Evolutionary conservation across 2,329 filamentous ascomycete species (phyloP).

Genomic region (Dichotomopilus funicola): DNA sequence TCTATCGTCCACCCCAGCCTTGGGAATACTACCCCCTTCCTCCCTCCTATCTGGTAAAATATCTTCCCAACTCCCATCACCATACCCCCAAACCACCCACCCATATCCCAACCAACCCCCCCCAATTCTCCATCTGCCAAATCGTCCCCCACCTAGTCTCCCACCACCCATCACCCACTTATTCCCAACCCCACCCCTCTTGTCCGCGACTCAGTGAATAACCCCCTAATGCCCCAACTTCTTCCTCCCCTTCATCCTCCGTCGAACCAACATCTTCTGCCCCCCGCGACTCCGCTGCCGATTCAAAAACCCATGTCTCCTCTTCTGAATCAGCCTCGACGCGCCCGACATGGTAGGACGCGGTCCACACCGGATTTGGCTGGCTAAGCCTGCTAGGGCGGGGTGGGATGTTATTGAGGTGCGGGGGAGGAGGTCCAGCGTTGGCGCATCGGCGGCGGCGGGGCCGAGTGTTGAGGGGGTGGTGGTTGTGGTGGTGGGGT

Average conservation of each 20-base stretch:
- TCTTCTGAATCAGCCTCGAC: constrained; percentile 52
- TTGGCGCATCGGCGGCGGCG: too few relatives aligned
- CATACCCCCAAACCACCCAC: too few relatives aligned
- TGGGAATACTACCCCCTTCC: too few relatives aligned
- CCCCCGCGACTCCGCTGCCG: constrained; percentile 46
- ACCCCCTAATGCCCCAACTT: constrained; percentile 33
- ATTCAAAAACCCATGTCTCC: constrained; percentile 51
- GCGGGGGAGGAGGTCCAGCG: constrained; percentile 40
- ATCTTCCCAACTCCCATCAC: too few relatives aligned
- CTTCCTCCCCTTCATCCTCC: constrained; percentile 47
- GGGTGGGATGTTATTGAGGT: constrained; percentile 46
- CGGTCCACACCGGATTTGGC: constrained; percentile 52
- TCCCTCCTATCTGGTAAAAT: too few relatives aligned
- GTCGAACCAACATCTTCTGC: constrained; percentile 45
- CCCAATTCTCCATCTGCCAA: too few relatives aligned
- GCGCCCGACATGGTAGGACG: constrained; percentile 51
- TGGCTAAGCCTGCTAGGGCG: constrained; percentile 37
- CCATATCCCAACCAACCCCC: too few relatives aligned
- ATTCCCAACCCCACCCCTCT: neutral
- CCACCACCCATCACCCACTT: neutral
- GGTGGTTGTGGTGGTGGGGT: constrained; percentile 30
- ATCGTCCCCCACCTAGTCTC: neutral
- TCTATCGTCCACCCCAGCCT: too few relatives aligned
- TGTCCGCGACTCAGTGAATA: neutral
- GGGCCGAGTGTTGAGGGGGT: too few relatives aligned